Percentiles rank a stretch among this genome's conserved stretches.
phyloP scores from a whole-genome alignment of 768 basidiomycete genomes.

The Podaxis sp. region DNA sequence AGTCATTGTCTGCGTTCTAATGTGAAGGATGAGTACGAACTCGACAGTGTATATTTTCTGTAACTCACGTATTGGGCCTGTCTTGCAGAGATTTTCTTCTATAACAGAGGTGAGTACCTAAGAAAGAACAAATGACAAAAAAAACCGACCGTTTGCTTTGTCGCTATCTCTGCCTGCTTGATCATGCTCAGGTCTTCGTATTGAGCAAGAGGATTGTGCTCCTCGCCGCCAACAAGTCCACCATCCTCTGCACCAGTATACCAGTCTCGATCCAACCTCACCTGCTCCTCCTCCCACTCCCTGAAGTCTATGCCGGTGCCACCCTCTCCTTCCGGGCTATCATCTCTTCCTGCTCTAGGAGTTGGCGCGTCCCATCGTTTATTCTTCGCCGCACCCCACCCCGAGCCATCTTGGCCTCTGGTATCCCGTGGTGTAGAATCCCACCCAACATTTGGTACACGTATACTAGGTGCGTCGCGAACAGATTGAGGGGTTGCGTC shows the following conservation, averaged over 20 bases:
- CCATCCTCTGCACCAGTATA: slow-evolving; percentile 91
- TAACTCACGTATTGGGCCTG: slow-evolving; percentile 91
- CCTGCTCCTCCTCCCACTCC: slow-evolving; percentile 98
- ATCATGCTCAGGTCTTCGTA: slow-evolving; percentile 80
- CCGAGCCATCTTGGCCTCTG: slow-evolving; percentile 53
- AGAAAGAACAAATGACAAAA: slow-evolving; percentile 3
- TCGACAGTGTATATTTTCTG: background rate
- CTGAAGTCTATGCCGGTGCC: slow-evolving; percentile 67
- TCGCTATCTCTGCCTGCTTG: slow-evolving; percentile 75
- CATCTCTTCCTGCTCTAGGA: slow-evolving; percentile 64
- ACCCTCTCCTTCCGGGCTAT: slow-evolving; percentile 70
- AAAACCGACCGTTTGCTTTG: slow-evolving; percentile 65
- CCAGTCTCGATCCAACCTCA: slow-evolving; percentile 92
- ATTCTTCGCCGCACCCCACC: slow-evolving; percentile 62
- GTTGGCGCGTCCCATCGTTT: slow-evolving; percentile 84
- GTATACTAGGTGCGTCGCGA: slow-evolving; percentile 78
- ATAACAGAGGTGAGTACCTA: slow-evolving; percentile 20
- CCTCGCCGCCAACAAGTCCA: slow-evolving; percentile 82
- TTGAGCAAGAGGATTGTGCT: slow-evolving; percentile 89
- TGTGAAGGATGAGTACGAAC: slow-evolving; percentile 18
- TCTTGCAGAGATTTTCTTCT: slow-evolving; percentile 89
- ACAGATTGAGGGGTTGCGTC: slow-evolving; percentile 64
- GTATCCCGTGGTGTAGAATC: slow-evolving; percentile 81
- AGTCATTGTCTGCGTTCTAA: slow-evolving; percentile 95
- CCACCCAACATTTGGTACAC: slow-evolving; percentile 92